phyloP scores from a whole-genome alignment of 2,329 filamentous ascomycete species.

The Exophiala lecanii-corni region DNA sequence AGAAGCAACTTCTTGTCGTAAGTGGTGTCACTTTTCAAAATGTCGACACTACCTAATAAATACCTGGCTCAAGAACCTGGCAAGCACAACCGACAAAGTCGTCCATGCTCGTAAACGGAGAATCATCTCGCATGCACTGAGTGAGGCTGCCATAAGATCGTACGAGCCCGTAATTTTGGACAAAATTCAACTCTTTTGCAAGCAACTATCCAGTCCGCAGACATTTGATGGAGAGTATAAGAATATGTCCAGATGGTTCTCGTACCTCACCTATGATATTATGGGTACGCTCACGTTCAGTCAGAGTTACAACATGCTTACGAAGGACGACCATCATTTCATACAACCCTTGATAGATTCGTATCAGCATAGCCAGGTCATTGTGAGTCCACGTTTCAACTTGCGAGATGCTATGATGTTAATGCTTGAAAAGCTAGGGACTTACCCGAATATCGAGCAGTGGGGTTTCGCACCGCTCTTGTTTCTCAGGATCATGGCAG shows the following conservation, averaged over 20 bases:
- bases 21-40: too few relatives aligned
- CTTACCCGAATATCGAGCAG: constrained; percentile 1
- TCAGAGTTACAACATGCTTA: constrained; percentile 10
- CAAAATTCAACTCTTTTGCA: constrained; percentile 5
- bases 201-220: neutral
- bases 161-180: too few relatives aligned
- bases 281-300: constrained; percentile 11
- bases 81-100: too few relatives aligned
- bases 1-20: too few relatives aligned
- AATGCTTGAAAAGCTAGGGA: too few relatives aligned
- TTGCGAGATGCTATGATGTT: too few relatives aligned
- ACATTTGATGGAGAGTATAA: constrained; percentile 1
- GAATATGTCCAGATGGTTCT: constrained; percentile 6
- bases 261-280: constrained; percentile 12
- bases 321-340: constrained; percentile 1
- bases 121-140: too few relatives aligned
- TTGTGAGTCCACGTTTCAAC: constrained; percentile 4
- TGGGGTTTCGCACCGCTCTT: constrained; percentile 1
- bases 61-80: too few relatives aligned
- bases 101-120: too few relatives aligned
- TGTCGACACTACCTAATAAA: too few relatives aligned
- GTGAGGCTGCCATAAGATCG: too few relatives aligned
- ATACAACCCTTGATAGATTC: constrained; percentile 7
- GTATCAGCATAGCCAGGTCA: constrained; percentile 4
- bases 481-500: constrained; percentile 4